Evolutionary conservation across 2,329 filamentous ascomycete genomes (phyloP).

Genomic region (Nannizzia gypsea): DNA sequence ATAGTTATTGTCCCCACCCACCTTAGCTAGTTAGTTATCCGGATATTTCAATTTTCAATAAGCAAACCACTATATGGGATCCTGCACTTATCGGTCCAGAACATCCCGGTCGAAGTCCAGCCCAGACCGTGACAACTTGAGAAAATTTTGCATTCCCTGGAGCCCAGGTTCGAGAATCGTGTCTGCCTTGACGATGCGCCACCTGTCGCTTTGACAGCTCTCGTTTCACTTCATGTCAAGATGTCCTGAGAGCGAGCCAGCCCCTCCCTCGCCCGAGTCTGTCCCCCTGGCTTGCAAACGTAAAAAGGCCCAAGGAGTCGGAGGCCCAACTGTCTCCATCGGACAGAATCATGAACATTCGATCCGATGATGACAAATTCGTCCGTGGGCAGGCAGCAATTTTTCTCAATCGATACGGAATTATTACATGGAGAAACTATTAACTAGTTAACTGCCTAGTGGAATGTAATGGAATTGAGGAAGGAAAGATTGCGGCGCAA

Average conservation of each 20-base stretch:
- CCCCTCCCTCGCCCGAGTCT: no score
- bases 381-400: neutral
- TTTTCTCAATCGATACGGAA: neutral
- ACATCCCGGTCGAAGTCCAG: neutral
- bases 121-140: neutral
- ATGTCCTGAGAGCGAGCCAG: no score
- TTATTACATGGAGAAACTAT: no score
- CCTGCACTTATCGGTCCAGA: neutral
- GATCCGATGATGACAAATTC: neutral
- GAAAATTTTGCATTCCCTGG: neutral
- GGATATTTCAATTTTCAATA: no score
- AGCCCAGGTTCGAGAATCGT: neutral
- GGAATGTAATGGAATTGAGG: neutral
- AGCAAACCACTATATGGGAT: neutral
- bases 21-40: no score
- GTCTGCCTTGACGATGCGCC: conserved; percentile 1
- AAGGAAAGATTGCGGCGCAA: no score
- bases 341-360: neutral
- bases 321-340: neutral
- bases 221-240: no score
- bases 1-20: neutral
- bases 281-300: neutral
- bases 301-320: neutral
- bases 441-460: no score
- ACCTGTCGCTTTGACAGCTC: neutral